Evolutionary conservation across 305 asterid genomes (phyloP).

Genomic region (Solanum hybrid): DNA sequence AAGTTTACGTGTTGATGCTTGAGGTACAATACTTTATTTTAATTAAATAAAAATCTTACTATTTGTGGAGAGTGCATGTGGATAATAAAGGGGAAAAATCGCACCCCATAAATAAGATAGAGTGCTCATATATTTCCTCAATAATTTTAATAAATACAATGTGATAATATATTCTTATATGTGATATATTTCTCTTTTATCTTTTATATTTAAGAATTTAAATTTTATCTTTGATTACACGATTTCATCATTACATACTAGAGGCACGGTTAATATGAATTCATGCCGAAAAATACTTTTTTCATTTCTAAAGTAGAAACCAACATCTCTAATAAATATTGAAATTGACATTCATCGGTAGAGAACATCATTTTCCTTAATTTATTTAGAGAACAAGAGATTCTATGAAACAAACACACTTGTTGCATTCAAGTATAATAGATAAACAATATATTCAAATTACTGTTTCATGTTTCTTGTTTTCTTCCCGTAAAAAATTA

Average conservation of each 20-base stretch:
- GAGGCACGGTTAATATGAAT: not conserved
- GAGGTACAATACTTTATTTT: not conserved
- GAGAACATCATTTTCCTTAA: not conserved
- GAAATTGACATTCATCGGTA: too few relatives aligned
- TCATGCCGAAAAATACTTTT: not conserved
- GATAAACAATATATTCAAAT: not conserved
- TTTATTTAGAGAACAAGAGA: not conserved
- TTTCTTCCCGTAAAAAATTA: not conserved
- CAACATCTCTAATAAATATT: not conserved
- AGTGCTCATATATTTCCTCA: not conserved
- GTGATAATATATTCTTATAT: too few relatives aligned
- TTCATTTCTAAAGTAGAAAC: not conserved
- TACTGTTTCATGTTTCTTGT: too few relatives aligned
- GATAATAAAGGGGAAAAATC: not conserved
- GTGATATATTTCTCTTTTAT: not conserved
- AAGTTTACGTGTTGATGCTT: not conserved
- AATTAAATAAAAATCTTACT: not conserved
- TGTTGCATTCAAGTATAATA: not conserved
- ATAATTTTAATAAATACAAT: not conserved
- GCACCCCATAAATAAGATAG: not conserved
- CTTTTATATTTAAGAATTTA: not conserved
- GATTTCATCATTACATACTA: not conserved
- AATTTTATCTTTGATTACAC: not conserved
- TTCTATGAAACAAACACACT: not conserved
- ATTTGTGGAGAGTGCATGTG: too few relatives aligned